Base-by-base conservation (phyloP, 306 rosid genomes). In the Vicia faba region DNA sequence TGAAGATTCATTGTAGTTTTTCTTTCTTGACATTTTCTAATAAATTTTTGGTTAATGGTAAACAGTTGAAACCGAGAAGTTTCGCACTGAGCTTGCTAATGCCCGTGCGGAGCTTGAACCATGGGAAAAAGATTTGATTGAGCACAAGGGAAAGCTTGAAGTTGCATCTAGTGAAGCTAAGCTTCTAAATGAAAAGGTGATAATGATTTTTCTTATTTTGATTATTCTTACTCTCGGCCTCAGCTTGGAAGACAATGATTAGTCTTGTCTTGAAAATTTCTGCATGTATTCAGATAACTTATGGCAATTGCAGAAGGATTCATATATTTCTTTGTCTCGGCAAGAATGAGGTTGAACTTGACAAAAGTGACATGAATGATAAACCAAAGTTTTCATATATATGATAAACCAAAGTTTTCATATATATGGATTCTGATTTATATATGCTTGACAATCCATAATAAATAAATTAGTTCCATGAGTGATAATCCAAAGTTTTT, bases 41-140 rank as follows among this genome's bases (percentile, higher is more conserved):
- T 60, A 76, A 54, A 44, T 36, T 55, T 28, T 53, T 70, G 57
- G 66, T 75, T 58, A 71, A 77, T 77, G 61, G 45, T 68, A 55
- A 71, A 69, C 92, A 93, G 99, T 69, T 82, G 97, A 93, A 81
- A 90, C 91, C 58, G 99, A 93, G 81, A 83, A 64, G 39, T 75
- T 80, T 50, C 90, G 96, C 55, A 74, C 89, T 43, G 91, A 86
- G 85, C 96, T 93, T 67, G 65, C 88, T 48, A 82, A 83, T 73
- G 91, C 88, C 79, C 97, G 99, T 57, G 84, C 83, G 63, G 97
- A 88, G 75, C 85, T 93, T 51, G 95, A 90, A 73, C 99, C 99
- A 35, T 93, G 99, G 99, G 99, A 93, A 75, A 84, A 88, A 49
- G 81, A 90, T 76, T 82, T 89, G 82, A 89, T 88, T 40, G 91